Base-by-base conservation (phyloP, 768 basidiomycete genomes). In the Lenzites betulinus region DNA sequence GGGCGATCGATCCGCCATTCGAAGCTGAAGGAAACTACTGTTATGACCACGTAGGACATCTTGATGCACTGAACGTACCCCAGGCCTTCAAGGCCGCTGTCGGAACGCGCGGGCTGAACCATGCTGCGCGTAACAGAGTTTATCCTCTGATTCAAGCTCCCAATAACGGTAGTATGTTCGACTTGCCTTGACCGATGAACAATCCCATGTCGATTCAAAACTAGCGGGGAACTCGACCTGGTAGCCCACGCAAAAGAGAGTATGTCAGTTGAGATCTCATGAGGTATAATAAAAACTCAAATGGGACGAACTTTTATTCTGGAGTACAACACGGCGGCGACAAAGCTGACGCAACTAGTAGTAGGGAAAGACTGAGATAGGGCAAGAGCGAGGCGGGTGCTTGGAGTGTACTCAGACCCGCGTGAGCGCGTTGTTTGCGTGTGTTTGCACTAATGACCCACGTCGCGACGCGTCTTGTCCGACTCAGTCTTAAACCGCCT, bases 381-480 rank as follows among this genome's bases (percentile, higher is more conserved):
- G n/a, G n/a, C n/a, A n/a, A n/a, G n/a, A n/a, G n/a, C n/a, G n/a
- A n/a, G n/a, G n/a, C n/a, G n/a, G n/a, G n/a, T n/a, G n/a, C n/a
- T n/a, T n/a, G n/a, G n/a, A n/a, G n/a, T n/a, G n/a, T n/a, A n/a
- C n/a, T n/a, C n/a, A n/a, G 15, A 20, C n/a, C 12, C 56, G 39
- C 48, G 48, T 59, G 58, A 49, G 53, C 62, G 62, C 57, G 62
- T 54, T 63, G 23, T 58, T 58, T 39, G 38, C 35, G n/a, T 6
- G 25, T 62, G 30, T 62, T 62, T 62, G 51, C 38, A 23, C 39
- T 56, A 62, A 65, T 62, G 64, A 62, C 25, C 48, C 56, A 54
- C 64, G 64, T 65, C 64, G 64, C 60, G 64, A 51, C 63, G 63
- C 63, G 63, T 36, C 35, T n/a, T n/a, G 20, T 48, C 44, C 30